These are phyloP conservation scores for Aphanoascus verrucosus DNA, from an alignment of 2,329 filamentous ascomycete genomes.

Conservation along the genomic window DNA sequence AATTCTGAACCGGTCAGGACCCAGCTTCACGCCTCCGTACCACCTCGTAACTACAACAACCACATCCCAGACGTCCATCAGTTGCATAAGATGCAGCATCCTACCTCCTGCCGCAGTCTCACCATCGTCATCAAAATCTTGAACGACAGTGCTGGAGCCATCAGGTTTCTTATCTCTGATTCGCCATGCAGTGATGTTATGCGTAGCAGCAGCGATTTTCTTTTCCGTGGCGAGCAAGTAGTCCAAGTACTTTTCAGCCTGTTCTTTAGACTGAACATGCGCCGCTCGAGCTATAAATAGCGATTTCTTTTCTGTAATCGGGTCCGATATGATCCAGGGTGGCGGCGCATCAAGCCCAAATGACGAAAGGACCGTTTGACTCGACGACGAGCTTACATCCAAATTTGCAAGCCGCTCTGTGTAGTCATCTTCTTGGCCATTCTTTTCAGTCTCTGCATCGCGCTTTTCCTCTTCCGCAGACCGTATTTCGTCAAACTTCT, in stretches of 20 bases:
- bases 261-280: constrained; percentile 54
- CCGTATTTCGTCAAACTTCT: constrained; percentile 46
- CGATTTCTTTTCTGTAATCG: constrained; percentile 71
- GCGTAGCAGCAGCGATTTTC: constrained; percentile 73
- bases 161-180: constrained; percentile 44
- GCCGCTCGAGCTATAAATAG: constrained; percentile 74
- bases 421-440: background rate
- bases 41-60: constrained; percentile 89
- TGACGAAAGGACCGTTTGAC: constrained; percentile 15
- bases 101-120: constrained; percentile 84
- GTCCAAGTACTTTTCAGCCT: constrained; percentile 60
- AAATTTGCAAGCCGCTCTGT: background rate
- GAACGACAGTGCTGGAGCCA: constrained; percentile 47
- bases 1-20: constrained; percentile 77
- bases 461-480: constrained; percentile 22
- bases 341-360: constrained; percentile 34
- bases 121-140: constrained; percentile 94
- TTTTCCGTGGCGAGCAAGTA: constrained; percentile 74
- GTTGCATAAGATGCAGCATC: constrained; percentile 78
- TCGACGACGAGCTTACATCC: background rate
- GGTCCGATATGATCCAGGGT: constrained; percentile 63
- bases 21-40: constrained; percentile 87
- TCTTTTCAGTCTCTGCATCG: background rate
- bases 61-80: constrained; percentile 88
- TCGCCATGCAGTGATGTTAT: constrained; percentile 93